These are phyloP conservation scores for Stemphylium lycopersici DNA, from an alignment of 2,329 filamentous ascomycete genomes.

Conservation along the genomic window DNA sequence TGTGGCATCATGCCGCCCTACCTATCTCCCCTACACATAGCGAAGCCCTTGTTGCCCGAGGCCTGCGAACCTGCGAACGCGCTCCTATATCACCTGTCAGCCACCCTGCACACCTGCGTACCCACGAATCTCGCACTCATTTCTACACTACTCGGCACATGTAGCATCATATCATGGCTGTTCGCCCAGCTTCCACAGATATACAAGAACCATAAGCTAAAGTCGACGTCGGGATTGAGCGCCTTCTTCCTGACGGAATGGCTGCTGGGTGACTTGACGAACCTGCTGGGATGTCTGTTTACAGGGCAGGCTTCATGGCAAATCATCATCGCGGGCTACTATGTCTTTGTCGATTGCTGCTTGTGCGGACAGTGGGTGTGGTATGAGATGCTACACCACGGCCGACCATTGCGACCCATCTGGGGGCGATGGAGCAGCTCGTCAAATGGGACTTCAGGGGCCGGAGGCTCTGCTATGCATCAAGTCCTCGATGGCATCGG, in stretches of 20 bases:
- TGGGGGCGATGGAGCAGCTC: constrained; percentile 36
- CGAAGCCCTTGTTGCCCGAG: constrained; percentile 56
- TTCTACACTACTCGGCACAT: constrained; percentile 64
- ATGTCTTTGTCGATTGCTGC: constrained; percentile 68
- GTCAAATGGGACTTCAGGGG: constrained; percentile 18
- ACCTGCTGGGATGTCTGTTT: constrained; percentile 67
- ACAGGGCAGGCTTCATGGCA: constrained; percentile 71
- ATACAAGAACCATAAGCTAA: constrained; percentile 69
- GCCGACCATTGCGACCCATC: constrained; percentile 51
- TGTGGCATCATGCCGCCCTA: constrained; percentile 47
- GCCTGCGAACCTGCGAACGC: constrained; percentile 66
- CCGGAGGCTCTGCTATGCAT: constrained; percentile 36
- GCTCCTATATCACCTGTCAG: constrained; percentile 64
- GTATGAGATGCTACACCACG: constrained; percentile 65
- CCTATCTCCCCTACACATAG: constrained; percentile 38
- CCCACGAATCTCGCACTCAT: constrained; percentile 67
- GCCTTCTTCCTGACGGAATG: constrained; percentile 71
- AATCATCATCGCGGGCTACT: constrained; percentile 68
- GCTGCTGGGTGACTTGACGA: constrained; percentile 68
- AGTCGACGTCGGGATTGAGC: constrained; percentile 69
- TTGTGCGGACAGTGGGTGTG: constrained; percentile 69
- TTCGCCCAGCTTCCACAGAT: constrained; percentile 74
- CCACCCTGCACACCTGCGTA: constrained; percentile 66
- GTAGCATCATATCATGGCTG: constrained; percentile 71
- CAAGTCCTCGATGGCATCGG: constrained; percentile 34